Conservation (phyloP, 169 alveolate genomes). For the Cryptosporidium parvum region DNA sequence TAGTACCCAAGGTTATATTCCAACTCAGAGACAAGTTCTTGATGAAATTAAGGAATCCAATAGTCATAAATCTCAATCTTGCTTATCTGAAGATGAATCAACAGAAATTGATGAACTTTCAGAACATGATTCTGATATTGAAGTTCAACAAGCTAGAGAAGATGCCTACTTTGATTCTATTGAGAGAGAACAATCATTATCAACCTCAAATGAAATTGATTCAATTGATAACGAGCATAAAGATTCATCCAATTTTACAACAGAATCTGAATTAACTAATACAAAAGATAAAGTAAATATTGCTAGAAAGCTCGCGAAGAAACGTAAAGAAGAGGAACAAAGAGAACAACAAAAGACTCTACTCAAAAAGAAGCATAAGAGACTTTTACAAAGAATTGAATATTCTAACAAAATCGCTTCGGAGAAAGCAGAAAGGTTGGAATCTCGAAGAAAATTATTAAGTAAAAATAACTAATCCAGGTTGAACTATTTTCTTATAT, state of each 20-base stretch:
- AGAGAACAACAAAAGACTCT: conserved; percentile 46
- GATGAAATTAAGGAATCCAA: conserved; percentile 28
- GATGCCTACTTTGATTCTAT: conserved; percentile 49
- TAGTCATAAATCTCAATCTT: not conserved
- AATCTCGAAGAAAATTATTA: conserved; percentile 20
- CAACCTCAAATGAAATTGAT: not conserved
- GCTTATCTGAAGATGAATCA: conserved; percentile 1
- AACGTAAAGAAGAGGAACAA: conserved; percentile 51
- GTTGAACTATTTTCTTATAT: not conserved
- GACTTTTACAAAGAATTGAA: conserved; percentile 67
- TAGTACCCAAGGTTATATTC: conserved; percentile 52
- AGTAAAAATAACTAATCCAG: not conserved
- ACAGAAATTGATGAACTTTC: conserved; percentile 6
- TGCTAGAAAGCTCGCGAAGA: conserved; percentile 14
- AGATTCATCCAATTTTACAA: too few relatives aligned
- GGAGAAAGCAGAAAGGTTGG: conserved; percentile 39
- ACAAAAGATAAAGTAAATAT: not conserved
- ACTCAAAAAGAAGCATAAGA: conserved; percentile 41
- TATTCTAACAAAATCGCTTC: conserved; percentile 26
- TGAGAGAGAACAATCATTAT: conserved; percentile 21
- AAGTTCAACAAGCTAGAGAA: conserved; percentile 55
- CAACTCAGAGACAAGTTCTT: conserved; percentile 57
- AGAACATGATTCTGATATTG: conserved; percentile 33
- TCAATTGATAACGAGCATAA: not conserved
- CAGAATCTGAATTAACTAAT: not conserved